Conservation (phyloP, 768 basidiomycete genomes). For the Xerocomellus amylosporus region DNA sequence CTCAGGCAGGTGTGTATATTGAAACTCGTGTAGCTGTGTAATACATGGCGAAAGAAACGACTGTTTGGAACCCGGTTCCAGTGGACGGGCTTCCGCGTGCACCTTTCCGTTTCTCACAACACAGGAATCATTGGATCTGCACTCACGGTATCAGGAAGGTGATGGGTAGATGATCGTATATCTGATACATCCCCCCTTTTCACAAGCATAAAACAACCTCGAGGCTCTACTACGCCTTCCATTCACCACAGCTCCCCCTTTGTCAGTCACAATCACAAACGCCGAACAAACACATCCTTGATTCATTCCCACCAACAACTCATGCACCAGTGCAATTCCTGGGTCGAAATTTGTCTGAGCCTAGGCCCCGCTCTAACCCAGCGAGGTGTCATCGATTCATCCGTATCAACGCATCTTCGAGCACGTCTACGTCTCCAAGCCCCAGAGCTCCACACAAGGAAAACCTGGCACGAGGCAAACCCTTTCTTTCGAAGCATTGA, state of each 20-base stretch:
- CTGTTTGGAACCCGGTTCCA: too few species aligned
- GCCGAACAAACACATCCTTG: neutral
- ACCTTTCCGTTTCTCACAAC: neutral
- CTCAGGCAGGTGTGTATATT: neutral
- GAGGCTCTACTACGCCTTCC: neutral
- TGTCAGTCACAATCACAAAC: neutral
- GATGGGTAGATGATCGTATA: neutral
- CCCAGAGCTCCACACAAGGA: neutral
- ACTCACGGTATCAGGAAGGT: neutral
- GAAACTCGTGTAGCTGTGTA: neutral
- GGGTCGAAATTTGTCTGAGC: neutral
- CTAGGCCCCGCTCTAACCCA: slow-evolving; percentile 2
- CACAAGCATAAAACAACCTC: neutral
- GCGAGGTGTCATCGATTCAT: neutral
- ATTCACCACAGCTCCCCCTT: neutral
- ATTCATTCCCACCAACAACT: neutral
- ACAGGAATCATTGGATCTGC: neutral
- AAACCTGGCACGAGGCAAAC: neutral
- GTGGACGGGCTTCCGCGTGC: neutral
- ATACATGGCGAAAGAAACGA: neutral
- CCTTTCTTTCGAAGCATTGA: neutral
- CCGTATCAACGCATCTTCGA: neutral
- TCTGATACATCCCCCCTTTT: neutral
- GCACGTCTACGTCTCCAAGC: neutral
- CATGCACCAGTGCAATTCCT: neutral